A percentile compares a stretch with the other conserved stretches of the same genome.
Evolutionary conservation across 495 filamentous ascomycete genomes (phyloP).

Genomic region (Neurospora sp.): DNA sequence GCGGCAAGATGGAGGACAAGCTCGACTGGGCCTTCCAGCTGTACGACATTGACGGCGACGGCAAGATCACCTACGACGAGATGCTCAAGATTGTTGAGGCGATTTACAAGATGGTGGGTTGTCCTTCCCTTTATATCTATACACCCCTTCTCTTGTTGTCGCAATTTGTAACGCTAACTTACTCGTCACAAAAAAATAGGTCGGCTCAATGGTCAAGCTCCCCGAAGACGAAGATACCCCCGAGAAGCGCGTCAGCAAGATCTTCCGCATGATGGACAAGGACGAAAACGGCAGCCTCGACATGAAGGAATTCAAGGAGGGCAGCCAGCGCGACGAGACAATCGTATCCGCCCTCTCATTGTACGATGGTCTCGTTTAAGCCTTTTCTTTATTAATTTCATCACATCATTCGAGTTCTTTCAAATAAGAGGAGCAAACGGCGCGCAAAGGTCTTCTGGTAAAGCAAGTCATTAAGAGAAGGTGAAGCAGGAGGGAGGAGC

Average conservation of each 20-base stretch:
- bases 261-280: conserved; percentile 99
- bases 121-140: neutral
- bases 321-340: conserved; percentile 97
- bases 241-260: conserved; percentile 95
- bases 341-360: conserved; percentile 94
- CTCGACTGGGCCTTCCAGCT: conserved; percentile 99
- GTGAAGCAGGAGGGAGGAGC: neutral
- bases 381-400: neutral
- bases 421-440: neutral
- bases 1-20: conserved; percentile 98
- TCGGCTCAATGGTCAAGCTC: conserved; percentile 97
- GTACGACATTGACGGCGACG: conserved; percentile 98
- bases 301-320: conserved; percentile 97
- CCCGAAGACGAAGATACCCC: conserved; percentile 98
- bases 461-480: neutral
- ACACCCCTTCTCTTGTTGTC: neutral
- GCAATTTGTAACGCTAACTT: conserved; percentile 10
- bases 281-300: conserved; percentile 91
- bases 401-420: neutral
- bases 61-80: conserved; percentile 97
- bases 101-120: conserved; percentile 95
- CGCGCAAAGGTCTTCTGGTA: neutral
- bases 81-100: conserved; percentile 98
- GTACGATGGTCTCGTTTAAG: conserved; percentile 89
- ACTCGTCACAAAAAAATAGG: conserved; percentile 38